Conservation (phyloP, 768 basidiomycete genomes). For the Suillus variegatus region DNA sequence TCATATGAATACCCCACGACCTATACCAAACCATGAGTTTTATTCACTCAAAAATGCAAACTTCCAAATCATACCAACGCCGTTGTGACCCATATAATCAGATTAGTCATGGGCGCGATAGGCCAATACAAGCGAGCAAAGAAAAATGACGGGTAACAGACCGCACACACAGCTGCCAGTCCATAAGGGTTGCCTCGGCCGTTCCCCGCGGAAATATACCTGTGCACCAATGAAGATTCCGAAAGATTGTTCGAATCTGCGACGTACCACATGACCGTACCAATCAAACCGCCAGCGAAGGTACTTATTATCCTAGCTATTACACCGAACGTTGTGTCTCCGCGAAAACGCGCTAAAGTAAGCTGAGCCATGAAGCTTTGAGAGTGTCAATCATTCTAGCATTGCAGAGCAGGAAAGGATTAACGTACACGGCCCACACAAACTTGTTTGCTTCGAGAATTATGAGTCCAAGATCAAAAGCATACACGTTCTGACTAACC, state of each 20-base stretch:
- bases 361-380: slow-evolving; percentile 74
- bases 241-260: not conserved
- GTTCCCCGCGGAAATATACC: slow-evolving; percentile 70
- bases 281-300: slow-evolving; percentile 62
- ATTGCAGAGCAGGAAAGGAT: not conserved
- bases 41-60: not conserved
- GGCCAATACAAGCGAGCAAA: slow-evolving; percentile 74
- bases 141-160: slow-evolving; percentile 74
- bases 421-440: slow-evolving; percentile 68
- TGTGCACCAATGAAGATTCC: slow-evolving; percentile 21
- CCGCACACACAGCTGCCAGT: slow-evolving; percentile 63
- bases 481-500: slow-evolving; percentile 39
- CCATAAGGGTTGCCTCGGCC: slow-evolving; percentile 67
- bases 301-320: too few species aligned
- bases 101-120: slow-evolving; percentile 67
- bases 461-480: not conserved
- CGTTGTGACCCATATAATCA: slow-evolving; percentile 66
- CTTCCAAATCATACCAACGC: slow-evolving; percentile 46
- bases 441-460: slow-evolving; percentile 53
- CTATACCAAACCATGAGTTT: slow-evolving; percentile 32
- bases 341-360: slow-evolving; percentile 68
- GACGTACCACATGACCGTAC: slow-evolving; percentile 66
- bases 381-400: slow-evolving; percentile 2
- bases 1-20: slow-evolving; percentile 76
- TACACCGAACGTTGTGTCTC: slow-evolving; percentile 72